A percentile compares a stretch with the other conserved stretches of the same genome.
phyloP scores from a whole-genome alignment of 495 filamentous ascomycete genomes.

The Tuber magnatum region DNA sequence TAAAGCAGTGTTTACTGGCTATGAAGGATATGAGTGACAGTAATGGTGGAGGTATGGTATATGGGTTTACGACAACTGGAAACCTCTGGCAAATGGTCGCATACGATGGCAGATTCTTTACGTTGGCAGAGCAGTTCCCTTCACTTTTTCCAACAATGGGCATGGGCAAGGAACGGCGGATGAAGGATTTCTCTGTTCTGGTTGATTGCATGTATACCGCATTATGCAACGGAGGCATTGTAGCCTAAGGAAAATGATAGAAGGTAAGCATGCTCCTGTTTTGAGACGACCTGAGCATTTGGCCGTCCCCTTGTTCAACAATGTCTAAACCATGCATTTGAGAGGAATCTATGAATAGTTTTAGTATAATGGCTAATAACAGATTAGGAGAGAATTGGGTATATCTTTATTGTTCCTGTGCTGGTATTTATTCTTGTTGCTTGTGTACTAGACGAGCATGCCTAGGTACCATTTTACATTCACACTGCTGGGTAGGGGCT shows the following conservation, averaged over 20 bases:
- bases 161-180: conserved; percentile 16
- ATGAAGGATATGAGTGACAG: conserved; percentile 20
- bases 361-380: not conserved
- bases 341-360: not conserved
- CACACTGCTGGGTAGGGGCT: not conserved
- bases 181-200: conserved; percentile 14
- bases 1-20: conserved; percentile 19
- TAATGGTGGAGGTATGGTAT: conserved; percentile 19
- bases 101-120: conserved; percentile 16
- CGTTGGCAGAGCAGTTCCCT: conserved; percentile 5
- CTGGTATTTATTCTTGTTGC: not conserved
- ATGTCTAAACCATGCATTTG: not conserved
- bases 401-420: not conserved
- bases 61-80: conserved; percentile 19
- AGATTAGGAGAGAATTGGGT: not conserved
- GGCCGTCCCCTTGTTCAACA: not conserved
- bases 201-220: conserved; percentile 18
- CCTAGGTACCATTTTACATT: not conserved
- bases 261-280: not conserved
- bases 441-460: not conserved
- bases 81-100: conserved; percentile 18
- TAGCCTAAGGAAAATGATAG: not conserved
- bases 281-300: no score
- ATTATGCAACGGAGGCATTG: conserved; percentile 15
- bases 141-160: conserved; percentile 9